Base-by-base conservation (phyloP, 495 filamentous ascomycete genomes). In the Aspergillus hancockii region DNA sequence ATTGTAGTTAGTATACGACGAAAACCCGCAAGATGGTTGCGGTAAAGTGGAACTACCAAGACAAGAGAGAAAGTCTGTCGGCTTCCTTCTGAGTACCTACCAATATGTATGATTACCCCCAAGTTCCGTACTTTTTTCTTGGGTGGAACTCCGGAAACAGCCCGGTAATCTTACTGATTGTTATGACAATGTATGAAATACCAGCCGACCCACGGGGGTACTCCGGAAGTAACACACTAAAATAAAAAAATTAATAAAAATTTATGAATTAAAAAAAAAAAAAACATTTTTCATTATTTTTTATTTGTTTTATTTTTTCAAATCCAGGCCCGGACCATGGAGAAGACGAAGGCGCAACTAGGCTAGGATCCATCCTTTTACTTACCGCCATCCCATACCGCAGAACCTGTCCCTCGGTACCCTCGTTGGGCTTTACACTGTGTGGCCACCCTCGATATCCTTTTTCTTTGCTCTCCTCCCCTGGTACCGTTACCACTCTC, bases 401-500 rank as follows among this genome's bases (percentile, higher is more conserved):
- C 52, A 56, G 57, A 63, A 61, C 63, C 66, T 69, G 55, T 66
- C 59, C 63, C 63, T 71, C 59, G 65, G 62, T 64, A 63, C 63
- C 36, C 50, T 61, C 60, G 28, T 67, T 58, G 60, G 64, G 52
- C 61, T 63, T 66, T 63, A 43, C 34, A 38, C 25, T 38, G 40
- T 52, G 64, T 65, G 60, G 65, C 62, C 60, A 66, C 61, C 61
- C 61, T 64, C 55, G 32, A 58, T 60, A 63, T 61, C 40, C 49
- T 36, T 59, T 34, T 46, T 56, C 59, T 63, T 58, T 40, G 49
- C 49, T 50, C 57, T 69, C 58, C 59, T 65, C 56, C 60, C 65
- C 63, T 68, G 59, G 69, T 73, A 72, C 68, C 60, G 61, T 69
- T 61, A 73, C 68, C 61, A 62, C 46, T 56, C 56, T 59, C 63